phyloP scores from a whole-genome alignment of 176 grass and related monocot genomes.

The Rhipidocladum racemiflorum region DNA sequence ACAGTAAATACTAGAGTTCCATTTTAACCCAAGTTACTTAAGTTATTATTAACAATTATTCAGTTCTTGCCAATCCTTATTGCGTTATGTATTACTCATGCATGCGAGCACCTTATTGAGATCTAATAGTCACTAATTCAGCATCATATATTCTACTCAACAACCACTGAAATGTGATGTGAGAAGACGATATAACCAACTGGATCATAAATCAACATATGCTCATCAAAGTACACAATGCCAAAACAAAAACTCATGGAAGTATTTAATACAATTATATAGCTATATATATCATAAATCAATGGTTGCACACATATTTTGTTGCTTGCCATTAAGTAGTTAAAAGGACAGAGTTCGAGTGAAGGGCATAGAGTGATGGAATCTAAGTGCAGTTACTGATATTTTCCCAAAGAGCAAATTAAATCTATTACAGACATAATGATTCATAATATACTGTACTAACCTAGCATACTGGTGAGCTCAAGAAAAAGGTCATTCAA shows the following conservation, averaged over 20 bases:
- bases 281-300: no score
- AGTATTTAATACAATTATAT: neutral
- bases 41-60: no score
- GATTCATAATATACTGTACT: neutral
- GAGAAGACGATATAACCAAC: neutral
- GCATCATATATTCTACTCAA: neutral
- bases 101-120: no score
- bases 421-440: conserved; percentile 17
- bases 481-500: conserved; percentile 79
- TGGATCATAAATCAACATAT: neutral
- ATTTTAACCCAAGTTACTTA: no score
- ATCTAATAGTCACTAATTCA: neutral
- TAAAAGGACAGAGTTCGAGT: conserved; percentile 3
- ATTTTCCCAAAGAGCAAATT: neutral
- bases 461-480: neutral
- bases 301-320: neutral
- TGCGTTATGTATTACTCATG: no score
- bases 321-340: conserved; percentile 12
- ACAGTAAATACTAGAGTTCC: no score
- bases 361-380: neutral
- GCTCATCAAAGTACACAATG: neutral
- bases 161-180: neutral
- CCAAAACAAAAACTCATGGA: conserved; percentile 1
- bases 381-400: conserved; percentile 7
- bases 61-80: no score